Base-by-base conservation (phyloP, 768 basidiomycete species). In the Collybia nuda region DNA sequence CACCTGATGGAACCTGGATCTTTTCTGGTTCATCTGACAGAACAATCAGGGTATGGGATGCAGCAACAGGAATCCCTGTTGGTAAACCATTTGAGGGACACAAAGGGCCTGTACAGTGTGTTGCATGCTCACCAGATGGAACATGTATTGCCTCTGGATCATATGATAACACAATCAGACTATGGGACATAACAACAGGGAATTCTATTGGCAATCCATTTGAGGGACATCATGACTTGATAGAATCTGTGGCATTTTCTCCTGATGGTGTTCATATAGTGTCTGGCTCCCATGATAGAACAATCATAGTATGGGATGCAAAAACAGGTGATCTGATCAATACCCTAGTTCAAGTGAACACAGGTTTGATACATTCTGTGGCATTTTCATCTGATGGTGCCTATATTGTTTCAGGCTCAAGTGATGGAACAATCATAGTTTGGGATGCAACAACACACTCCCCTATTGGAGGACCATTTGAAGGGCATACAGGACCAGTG, bases 321-420 rank as follows among this genome's bases (percentile, higher is more conserved):
- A 11, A 42, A n/a, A 42, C 23, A 19, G 23, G 23, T n/a, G 15
- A 14, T 4, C 35, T 26, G 18, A 24, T 54, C 19, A 24, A 22
- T 32, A 46, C n/a, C n/a, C n/a, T 44, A 3, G 37, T 49, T 17
- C 14, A 22, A 8, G 53, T 47, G 7, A 47, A 54, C 32, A 28
- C 36, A 5, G 26, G 45, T 12, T 40, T 42, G 5, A 15, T 55
- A 14, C 36, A 29, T n/a, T 22, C 48, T 11, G 49, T 55, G 1
- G 40, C 24, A 26, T 26, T 26, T 26, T 26, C 22, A 24, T 24
- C 43, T 29, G 43, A 44, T 23, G 9, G 43, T 9, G 4, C 5
- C 5, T 29, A n/a, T n/a, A 44, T 44, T 17, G 26, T 12, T 18
- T 44, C 43, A 14, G 43, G 43, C 5, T 44, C 43, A n/a, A 2